These are phyloP conservation scores for Litchi chinensis DNA, from an alignment of 345 rosid species.

Conservation along the genomic window DNA sequence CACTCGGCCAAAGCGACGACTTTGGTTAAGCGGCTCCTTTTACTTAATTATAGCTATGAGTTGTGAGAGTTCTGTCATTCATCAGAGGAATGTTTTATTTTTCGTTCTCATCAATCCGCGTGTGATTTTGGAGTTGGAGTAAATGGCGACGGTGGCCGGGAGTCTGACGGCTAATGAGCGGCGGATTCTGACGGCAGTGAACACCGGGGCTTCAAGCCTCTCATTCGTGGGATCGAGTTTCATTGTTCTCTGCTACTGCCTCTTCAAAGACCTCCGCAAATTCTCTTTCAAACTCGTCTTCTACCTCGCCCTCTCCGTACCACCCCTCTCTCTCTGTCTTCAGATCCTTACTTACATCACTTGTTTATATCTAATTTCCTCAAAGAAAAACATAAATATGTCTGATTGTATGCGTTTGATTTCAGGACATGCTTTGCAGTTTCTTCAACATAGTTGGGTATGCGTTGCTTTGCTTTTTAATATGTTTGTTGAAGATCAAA, in stretches of 20 bases:
- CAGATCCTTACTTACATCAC: background rate
- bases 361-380: background rate
- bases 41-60: too few species aligned
- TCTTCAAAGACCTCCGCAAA: constrained; percentile 92
- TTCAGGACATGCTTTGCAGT: constrained; percentile 98
- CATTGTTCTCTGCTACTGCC: constrained; percentile 86
- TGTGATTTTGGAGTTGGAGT: background rate
- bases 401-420: background rate
- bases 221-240: constrained; percentile 86
- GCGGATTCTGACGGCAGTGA: constrained; percentile 56
- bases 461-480: constrained; percentile 13
- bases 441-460: constrained; percentile 94
- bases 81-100: too few species aligned
- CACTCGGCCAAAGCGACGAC: constrained; percentile 84
- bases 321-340: constrained; percentile 2
- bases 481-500: background rate
- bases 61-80: too few species aligned
- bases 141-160: constrained; percentile 42
- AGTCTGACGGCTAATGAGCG: constrained; percentile 56
- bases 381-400: background rate
- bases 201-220: constrained; percentile 75
- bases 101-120: too few species aligned
- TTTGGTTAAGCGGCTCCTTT: too few species aligned
- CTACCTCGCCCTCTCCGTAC: constrained; percentile 90
- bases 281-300: constrained; percentile 98